Base-by-base conservation (phyloP, 2,329 filamentous ascomycete species). In the Gyromitra esculenta region DNA sequence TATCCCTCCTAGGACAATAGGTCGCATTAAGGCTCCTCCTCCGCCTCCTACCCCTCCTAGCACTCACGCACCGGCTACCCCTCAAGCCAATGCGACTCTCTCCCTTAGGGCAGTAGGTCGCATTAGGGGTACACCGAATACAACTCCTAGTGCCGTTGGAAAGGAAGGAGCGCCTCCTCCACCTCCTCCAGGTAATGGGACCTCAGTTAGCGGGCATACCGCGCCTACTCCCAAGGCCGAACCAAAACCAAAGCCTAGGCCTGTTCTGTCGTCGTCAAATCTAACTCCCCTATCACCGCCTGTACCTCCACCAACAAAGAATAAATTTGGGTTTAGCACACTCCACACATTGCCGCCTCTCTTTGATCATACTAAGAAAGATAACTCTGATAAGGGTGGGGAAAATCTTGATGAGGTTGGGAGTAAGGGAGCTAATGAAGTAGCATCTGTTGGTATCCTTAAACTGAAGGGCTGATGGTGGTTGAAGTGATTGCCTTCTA, bases 391-490 rank as follows among this genome's bases (percentile, higher is more conserved):
- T 9, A 74, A 54, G 21, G 35, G 31, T 50, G 41, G 18, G 7
- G 62, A 39, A 1, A 31, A 4, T 18, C 8, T 50, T 48, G 52
- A 50, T 66, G 35, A 13, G n/a, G 39, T 8, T 13, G 45, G 21
- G 8, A 18, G 57, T 13, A 59, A 57, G 18, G 39, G 41, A 35
- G 11, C 21, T 6, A 67, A 56, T 8, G 50, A 52, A 45, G 65
- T 35, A 11, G 18, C 60, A 15, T 25, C 59, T 25, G 59, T 72
- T 15, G 69, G 60, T 43, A 72, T 48, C 13, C 69, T 72, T 41
- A 64, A 57, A 21, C 21, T 72, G 54, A 37, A 65, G 39, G 60
- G 60, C 13, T 54, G 54, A 43, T 13, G n/a, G 59, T 25, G 18
- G 13, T 57, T 57, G 43, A 15, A 18, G 37, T 25, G 21, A 35